phyloP scores from a whole-genome alignment of 768 basidiomycete species.

The Psilocybe tampanensis region DNA sequence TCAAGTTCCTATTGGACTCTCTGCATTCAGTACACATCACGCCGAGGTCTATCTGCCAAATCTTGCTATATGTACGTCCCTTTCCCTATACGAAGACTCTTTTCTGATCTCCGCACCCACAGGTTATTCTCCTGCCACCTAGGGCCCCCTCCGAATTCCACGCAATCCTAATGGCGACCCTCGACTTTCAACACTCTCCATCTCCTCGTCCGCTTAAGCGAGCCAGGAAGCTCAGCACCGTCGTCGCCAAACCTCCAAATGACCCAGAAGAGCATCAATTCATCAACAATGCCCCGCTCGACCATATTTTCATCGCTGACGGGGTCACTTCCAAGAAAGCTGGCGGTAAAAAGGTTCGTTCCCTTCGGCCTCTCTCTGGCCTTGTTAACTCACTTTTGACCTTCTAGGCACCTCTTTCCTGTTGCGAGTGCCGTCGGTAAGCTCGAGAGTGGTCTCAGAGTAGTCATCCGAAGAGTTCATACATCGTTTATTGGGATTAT shows the following conservation, averaged over 20 bases:
- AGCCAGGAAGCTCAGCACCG: conserved; percentile 37
- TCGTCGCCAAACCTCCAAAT: conserved; percentile 13
- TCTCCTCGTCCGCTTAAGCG: conserved; percentile 47
- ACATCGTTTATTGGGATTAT: conserved; percentile 10
- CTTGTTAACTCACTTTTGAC: not conserved
- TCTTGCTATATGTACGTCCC: conserved; percentile 30
- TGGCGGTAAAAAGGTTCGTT: conserved; percentile 50
- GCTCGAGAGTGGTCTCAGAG: conserved; percentile 15
- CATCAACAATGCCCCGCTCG: conserved; percentile 34
- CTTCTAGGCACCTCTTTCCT: conserved; percentile 53
- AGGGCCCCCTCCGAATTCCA: conserved; percentile 33
- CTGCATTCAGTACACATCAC: conserved; percentile 19
- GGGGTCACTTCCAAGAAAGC: conserved; percentile 46
- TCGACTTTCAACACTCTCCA: conserved; percentile 22
- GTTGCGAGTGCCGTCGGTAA: conserved; percentile 64
- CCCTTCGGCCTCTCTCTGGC: no score
- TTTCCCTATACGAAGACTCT: conserved; percentile 24
- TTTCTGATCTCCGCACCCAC: conserved; percentile 29
- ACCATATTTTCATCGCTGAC: conserved; percentile 56
- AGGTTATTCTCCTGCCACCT: conserved; percentile 31
- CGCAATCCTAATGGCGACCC: conserved; percentile 26
- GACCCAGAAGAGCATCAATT: conserved; percentile 28
- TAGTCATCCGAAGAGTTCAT: conserved; percentile 10
- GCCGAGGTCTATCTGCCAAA: conserved; percentile 20
- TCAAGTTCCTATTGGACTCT: conserved; percentile 24